These are phyloP conservation scores for Boletus mariae DNA, from an alignment of 1,284 basidiomycete species.

Conservation along the genomic window DNA sequence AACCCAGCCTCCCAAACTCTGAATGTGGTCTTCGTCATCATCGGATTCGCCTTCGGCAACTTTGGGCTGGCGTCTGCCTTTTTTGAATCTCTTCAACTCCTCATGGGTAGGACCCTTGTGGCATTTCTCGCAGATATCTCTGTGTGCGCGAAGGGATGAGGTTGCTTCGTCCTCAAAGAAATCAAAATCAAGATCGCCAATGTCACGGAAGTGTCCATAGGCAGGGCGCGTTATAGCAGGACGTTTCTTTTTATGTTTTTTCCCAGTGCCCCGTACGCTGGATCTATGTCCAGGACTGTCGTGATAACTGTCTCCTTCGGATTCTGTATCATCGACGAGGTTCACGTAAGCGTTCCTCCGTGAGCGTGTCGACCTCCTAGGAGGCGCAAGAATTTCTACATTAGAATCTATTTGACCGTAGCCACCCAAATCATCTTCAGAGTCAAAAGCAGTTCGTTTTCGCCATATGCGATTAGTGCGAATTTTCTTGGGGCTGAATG, in stretches of 20 bases:
- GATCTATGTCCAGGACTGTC: conserved; percentile 28
- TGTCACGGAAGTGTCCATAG: conserved; percentile 62
- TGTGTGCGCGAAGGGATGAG: conserved; percentile 54
- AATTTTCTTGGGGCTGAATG: conserved; percentile 63
- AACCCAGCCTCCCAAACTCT: conserved; percentile 77
- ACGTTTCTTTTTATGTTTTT: conserved; percentile 34
- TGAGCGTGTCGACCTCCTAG: conserved; percentile 37
- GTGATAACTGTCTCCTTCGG: conserved; percentile 33
- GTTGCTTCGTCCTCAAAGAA: conserved; percentile 55
- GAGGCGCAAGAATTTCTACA: conserved; percentile 21
- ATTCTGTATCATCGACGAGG: conserved; percentile 33
- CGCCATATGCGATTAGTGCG: conserved; percentile 31
- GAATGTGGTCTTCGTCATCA: conserved; percentile 54
- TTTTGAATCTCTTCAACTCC: conserved; percentile 44
- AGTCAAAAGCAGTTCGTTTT: conserved; percentile 37
- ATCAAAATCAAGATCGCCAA: conserved; percentile 57
- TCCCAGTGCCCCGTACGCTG: conserved; percentile 12
- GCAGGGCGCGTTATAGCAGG: conserved; percentile 49
- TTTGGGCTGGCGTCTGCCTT: conserved; percentile 37
- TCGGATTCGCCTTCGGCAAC: conserved; percentile 38
- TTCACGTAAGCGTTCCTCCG: conserved; percentile 36
- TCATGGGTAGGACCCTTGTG: conserved; percentile 55
- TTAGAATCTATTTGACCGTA: conserved; percentile 37
- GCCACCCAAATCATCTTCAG: conserved; percentile 37
- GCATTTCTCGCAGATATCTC: conserved; percentile 69